A percentile compares a stretch with the other conserved stretches of the same genome.
These are phyloP conservation scores for Gaertneriomyces semiglobifer DNA, from an alignment of 192 early-diverging fungal genomes.

Conservation along the genomic window DNA sequence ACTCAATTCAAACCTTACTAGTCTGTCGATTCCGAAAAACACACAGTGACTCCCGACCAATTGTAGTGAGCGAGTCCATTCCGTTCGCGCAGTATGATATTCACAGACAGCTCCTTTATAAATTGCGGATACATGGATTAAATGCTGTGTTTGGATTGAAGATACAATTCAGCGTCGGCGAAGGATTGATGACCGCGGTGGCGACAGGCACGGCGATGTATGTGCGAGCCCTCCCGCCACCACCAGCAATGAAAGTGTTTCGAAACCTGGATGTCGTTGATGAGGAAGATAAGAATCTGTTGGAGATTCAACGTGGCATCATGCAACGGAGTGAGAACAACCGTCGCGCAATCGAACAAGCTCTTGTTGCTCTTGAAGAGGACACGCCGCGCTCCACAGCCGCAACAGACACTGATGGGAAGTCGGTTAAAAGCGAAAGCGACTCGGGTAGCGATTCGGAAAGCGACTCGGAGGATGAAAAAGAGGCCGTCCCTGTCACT, in stretches of 20 bases:
- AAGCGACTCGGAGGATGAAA: slow-evolving; percentile 39
- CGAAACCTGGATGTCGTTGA: slow-evolving; percentile 70
- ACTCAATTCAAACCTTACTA: slow-evolving; percentile 4
- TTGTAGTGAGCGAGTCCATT: slow-evolving; percentile 69
- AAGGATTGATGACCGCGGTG: slow-evolving; percentile 59
- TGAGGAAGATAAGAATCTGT: slow-evolving; percentile 64
- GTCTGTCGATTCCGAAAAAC: slow-evolving; percentile 47
- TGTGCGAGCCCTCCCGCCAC: slow-evolving; percentile 66
- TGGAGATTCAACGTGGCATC: slow-evolving; percentile 68
- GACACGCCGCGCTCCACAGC: neutral
- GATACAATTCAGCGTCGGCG: slow-evolving; percentile 55
- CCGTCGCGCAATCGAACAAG: slow-evolving; percentile 55
- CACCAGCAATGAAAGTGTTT: slow-evolving; percentile 66
- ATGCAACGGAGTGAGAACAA: slow-evolving; percentile 65
- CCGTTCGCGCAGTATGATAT: slow-evolving; percentile 82
- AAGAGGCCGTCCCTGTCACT: slow-evolving; percentile 14
- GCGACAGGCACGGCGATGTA: slow-evolving; percentile 72
- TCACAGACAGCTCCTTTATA: slow-evolving; percentile 76
- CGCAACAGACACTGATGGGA: slow-evolving; percentile 5
- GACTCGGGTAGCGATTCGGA: slow-evolving; percentile 36
- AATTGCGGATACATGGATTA: slow-evolving; percentile 70
- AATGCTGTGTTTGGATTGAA: slow-evolving; percentile 73
- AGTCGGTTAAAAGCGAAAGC: neutral
- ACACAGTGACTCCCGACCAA: slow-evolving; percentile 62
- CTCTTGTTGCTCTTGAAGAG: slow-evolving; percentile 26